Base-by-base conservation (phyloP, 768 basidiomycete species). In the Scleroderma bovista region DNA sequence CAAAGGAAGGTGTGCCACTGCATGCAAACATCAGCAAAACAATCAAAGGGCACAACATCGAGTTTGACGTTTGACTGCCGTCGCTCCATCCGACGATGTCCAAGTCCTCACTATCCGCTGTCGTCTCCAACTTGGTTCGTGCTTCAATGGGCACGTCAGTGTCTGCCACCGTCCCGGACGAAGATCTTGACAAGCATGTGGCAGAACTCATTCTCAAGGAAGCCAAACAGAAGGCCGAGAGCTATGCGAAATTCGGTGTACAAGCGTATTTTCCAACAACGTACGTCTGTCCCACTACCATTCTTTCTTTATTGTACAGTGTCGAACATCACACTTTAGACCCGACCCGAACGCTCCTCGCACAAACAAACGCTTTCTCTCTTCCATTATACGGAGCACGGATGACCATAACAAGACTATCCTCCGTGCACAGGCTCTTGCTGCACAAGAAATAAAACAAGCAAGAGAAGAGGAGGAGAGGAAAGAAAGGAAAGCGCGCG, bases 381-480 rank as follows among this genome's bases (percentile, higher is more conserved):
- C 81, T 0, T 84, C 86, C 19, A 93, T 99, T 53, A 93, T 99
- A 50, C 82, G 85, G 57, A 93, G 81, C 56, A 96, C 96, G 4
- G 94, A 96, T 63, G 94, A 94, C 50, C 96, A 99, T 62, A 99
- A 99, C 67, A 83, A 86, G 68, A 83, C 87, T 12, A 74, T 99
- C 41, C 65, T 90, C 19, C 78, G 79, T 48, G 78, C 86, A 22
- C 88, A 90, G 67, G 84, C 84, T 0, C 64, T 72, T 12, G 85
- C 87, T 31, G 84, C 86, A 2, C 76, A 86, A 55, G 87, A 89
- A 56, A 71, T 82, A n/a, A 84, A 88, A 51, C 70, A 69, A 23
- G 83, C 83, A 54, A 68, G 81, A 22, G 77, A 82, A n/a, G 86
- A 86, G 51, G 74, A 77, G 53, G 82, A 86, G 61, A 71, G 79